Evolutionary conservation across 352 stramenopile genomes (phyloP).

Genomic region (Phytopythium mirpurense): DNA sequence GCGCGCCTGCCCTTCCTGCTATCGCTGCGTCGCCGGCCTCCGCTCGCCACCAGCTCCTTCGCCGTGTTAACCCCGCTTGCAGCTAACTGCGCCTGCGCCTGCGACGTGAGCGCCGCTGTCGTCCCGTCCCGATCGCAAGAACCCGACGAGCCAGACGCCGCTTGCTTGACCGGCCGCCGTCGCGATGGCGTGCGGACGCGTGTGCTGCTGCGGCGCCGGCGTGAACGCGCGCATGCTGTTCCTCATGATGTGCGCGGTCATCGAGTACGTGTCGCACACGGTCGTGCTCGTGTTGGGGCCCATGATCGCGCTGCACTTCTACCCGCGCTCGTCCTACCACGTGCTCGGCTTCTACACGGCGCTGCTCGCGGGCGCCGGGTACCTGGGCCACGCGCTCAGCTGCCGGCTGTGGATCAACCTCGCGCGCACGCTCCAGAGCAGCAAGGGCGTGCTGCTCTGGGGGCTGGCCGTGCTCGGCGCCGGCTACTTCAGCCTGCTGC

Average conservation of each 20-base stretch:
- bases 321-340: slow-evolving; percentile 65
- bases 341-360: slow-evolving; percentile 75
- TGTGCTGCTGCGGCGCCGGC: slow-evolving; percentile 43
- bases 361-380: slow-evolving; percentile 57
- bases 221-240: slow-evolving; percentile 73
- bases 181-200: slow-evolving; percentile 25
- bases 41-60: no score
- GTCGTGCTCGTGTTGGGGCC: slow-evolving; percentile 64
- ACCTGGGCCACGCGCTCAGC: slow-evolving; percentile 63
- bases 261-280: slow-evolving; percentile 72
- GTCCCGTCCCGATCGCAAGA: no score
- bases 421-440: slow-evolving; percentile 63
- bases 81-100: no score
- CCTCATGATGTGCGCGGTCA: slow-evolving; percentile 73
- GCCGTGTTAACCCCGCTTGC: no score
- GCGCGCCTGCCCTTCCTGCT: background rate
- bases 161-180: no score
- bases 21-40: no score
- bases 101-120: no score
- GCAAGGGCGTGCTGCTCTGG: slow-evolving; percentile 80
- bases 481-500: slow-evolving; percentile 65
- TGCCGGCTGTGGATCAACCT: slow-evolving; percentile 81
- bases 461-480: slow-evolving; percentile 59
- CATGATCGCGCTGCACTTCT: slow-evolving; percentile 77
- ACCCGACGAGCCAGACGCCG: no score